Evolutionary conservation across 352 stramenopile species (phyloP), one percentile per base, ranked within the genome.

Genomic region (Globisporangium nagaii): DNA sequence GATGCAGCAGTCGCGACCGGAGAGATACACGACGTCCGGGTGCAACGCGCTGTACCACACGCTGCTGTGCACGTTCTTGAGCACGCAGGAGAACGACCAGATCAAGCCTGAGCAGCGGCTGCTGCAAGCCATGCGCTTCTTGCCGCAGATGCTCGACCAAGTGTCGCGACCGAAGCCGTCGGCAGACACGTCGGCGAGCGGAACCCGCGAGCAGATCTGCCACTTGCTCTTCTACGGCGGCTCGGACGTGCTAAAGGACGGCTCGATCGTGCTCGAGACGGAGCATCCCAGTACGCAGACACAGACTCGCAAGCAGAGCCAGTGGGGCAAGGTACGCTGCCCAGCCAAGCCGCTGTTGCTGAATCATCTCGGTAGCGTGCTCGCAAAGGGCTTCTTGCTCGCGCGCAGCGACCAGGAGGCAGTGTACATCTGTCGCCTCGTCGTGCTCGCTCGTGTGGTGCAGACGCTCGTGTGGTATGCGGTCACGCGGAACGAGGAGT

Each of bases 301-400:
- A 3, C 81, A 90, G 56, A 94, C 84, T n/a, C 79, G 79, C 10
- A 92, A 92, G 62, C 82, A 92, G 51, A 92, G 82, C 42, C 77
- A 90, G 51, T 92, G 82, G 82, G 77, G 76, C 2, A 92, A 92
- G 60, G 75, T 92, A 17, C 75, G 82, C 30, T 86, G 77, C 62
- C 82, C 82, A 4, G 77, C 73, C 11, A 92, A 92, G 56, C 84
- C 84, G 15, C 41, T 94, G 35, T 44, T 94, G 54, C 63, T 92
- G 8, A 74, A 66, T 36, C 79, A 94, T 62, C 63, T 94, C 25
- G 82, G 81, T 3, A 87, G 75, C 10, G 66, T 94, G 30, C 48
- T 91, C 25, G 80, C 85, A 24, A 89, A 89, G 24, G 78, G 81
- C 17, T 57, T 92, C 17, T 45, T 94, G 24, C 56, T 92, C 15